Base-by-base conservation (phyloP, 208 protist species). In the Leishmania braziliensis region DNA sequence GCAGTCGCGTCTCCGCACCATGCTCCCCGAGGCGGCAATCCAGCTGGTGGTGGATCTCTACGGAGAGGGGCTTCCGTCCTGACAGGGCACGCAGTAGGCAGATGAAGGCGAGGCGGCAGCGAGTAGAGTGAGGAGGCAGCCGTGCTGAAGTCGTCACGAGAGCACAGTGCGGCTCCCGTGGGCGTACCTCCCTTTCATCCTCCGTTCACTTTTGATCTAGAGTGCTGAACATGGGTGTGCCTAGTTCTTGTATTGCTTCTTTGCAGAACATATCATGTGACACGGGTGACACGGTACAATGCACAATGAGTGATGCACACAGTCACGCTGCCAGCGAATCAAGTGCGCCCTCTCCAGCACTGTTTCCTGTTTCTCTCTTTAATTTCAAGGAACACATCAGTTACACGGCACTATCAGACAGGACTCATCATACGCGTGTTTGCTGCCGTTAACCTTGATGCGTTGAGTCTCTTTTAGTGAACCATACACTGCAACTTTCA, bases 21-120 rank as follows among this genome's bases (percentile, higher is more conserved):
- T 91, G 85, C 78, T 91, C 6, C 88, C 88, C 12, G 62, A 46
- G 5, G 53, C 10, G 39, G 82, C 80, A 1, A 68, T 82, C 23
- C 46, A 53, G 5, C 75, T 39, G 36, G 76, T 86, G 16, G 16
- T 80, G 20, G 36, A 74, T 46, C 68, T 77, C 12, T 85, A 88
- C 62, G 68, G 69, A 53, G 18, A 50, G 46, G 26, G 16, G 43
- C 23, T 23, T 5, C 14, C 43, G 39, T 36, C 12, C 29, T 20
- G 48, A 9, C 9, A 43, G 23, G 26, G 26, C 50, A 43, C 14
- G 4, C 3, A 3, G 48, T 39, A 26, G 18, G 71, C 29, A 46
- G 46, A 54, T 39, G 29, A 36, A 1, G 48, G n/a, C 50, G n/a
- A 6, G 46, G 48, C 9, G 0, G 48, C 50, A 2, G 66, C n/a